Conservation (phyloP, 371 early-diverging fungal genomes). For the Scutellospora calospora region DNA sequence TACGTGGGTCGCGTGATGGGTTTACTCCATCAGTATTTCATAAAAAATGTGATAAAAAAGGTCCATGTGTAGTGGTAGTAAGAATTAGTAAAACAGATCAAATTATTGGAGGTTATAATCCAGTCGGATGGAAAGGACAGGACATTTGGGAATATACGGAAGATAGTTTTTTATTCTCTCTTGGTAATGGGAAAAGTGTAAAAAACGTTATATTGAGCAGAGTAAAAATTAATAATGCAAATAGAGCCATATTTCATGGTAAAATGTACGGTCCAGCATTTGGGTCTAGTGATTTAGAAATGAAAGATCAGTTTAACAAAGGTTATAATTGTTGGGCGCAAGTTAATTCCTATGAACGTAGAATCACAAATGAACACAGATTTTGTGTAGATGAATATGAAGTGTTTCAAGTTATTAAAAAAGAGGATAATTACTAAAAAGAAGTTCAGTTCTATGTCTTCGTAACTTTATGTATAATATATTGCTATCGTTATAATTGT, state of each 20-base stretch:
- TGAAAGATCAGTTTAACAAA: slow-evolving; percentile 14
- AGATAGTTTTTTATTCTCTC: slow-evolving; percentile 26
- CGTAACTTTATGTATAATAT: too few species aligned
- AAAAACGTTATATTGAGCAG: slow-evolving; percentile 7
- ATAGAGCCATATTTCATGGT: slow-evolving; percentile 10
- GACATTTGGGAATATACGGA: background rate
- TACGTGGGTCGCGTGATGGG: slow-evolving; percentile 12
- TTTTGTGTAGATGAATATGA: slow-evolving; percentile 21
- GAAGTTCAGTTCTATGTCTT: too few species aligned
- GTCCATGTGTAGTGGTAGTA: background rate
- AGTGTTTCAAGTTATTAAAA: slow-evolving; percentile 19
- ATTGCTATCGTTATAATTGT: too few species aligned
- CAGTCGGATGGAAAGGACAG: background rate
- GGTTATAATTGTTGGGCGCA: background rate
- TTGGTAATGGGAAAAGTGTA: background rate
- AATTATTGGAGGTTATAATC: slow-evolving; percentile 22
- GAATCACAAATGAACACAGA: background rate
- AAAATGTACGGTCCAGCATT: slow-evolving; percentile 12
- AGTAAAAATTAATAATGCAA: background rate
- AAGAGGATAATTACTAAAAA: background rate
- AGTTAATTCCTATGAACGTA: background rate
- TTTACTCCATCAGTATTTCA: background rate
- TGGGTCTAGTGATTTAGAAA: slow-evolving; percentile 28
- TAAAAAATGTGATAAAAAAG: slow-evolving; percentile 26
- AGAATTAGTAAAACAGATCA: background rate